phyloP scores from a whole-genome alignment of 148 eudicot species.

The Agrostemma githago region DNA sequence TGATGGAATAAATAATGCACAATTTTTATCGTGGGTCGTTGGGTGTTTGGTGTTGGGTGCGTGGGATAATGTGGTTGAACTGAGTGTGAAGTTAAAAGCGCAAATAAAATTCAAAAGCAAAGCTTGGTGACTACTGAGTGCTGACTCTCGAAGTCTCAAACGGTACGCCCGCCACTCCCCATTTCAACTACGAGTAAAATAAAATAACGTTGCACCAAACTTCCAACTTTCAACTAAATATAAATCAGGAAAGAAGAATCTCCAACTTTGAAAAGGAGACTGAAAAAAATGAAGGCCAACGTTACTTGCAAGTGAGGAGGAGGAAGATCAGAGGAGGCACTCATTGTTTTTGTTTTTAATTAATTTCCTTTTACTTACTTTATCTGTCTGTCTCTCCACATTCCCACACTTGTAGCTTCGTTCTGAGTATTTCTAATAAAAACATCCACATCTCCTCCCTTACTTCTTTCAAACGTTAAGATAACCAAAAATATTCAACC shows the following conservation, averaged over 20 bases:
- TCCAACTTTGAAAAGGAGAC: not conserved
- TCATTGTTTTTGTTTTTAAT: not conserved
- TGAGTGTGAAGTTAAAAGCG: not conserved
- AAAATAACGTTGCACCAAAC: not conserved
- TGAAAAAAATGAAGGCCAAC: constrained; percentile 9
- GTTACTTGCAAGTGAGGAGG: constrained; percentile 6
- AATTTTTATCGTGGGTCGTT: too few relatives aligned
- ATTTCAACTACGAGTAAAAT: not conserved
- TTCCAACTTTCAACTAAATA: not conserved
- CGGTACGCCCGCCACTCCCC: constrained; percentile 27
- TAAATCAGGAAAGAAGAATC: too few relatives aligned
- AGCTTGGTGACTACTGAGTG: not conserved
- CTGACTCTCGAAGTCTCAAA: not conserved
- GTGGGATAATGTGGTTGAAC: too few relatives aligned
- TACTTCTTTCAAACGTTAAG: constrained; percentile 4
- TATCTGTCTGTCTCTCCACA: not conserved
- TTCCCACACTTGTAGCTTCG: not conserved
- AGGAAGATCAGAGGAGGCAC: not conserved
- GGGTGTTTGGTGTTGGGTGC: too few relatives aligned
- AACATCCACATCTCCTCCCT: constrained; percentile 1
- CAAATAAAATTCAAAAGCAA: not conserved
- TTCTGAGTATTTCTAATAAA: not conserved
- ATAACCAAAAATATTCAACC: not conserved
- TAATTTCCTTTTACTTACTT: not conserved
- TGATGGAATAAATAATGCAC: too few relatives aligned